Evolutionary conservation across 2,329 filamentous ascomycete species (phyloP), one percentile per base, ranked within the genome.

Genomic region (Alternaria viburni): DNA sequence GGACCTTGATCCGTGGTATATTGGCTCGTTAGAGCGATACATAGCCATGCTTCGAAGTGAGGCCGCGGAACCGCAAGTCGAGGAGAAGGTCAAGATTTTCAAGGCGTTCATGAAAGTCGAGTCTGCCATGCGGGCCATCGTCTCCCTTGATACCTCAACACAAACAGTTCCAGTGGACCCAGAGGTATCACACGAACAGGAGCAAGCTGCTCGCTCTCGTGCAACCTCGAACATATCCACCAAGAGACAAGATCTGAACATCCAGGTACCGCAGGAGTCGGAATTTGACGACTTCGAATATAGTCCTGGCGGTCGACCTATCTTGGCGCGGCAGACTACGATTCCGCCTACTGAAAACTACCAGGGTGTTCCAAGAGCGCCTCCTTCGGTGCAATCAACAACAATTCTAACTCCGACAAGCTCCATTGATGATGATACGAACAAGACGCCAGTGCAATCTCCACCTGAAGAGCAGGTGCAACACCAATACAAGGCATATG

Each of bases 1-100:
- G 23, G 86, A 86, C 66, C 78, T 88, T n/a, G 84, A 87, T 63
- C 83, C 85, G 3, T 87, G 86, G 84, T 87, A 84, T 66, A 84
- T 82, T 67, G 84, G 85, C 3, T 88, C 86, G 25, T 72, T 88
- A 51, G 83, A 85, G 54, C 80, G 86, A 45, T 88, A 84, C 68
- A 83, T 86, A 28, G 78, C 80, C 5, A 88, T 88, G 85, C 77
- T 88, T 23, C 82, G 83, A 52, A 81, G 83, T 56, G 86, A 88
- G 69, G 81, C 83, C 28, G 62, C 54, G 11, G 74, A 75, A 77
- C 80, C 59, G 77, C 82, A 50, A 72, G 83, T 87, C 47, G 80
- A 84, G 57, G 83, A 86, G 49, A 86, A 86, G 63, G 84, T 84
- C 66, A 84, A 84, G 59, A 81, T 85, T 0, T 88, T 88, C 66